Conservation (phyloP, 1,284 basidiomycete genomes). For the Ganoderma leucocontextum region DNA sequence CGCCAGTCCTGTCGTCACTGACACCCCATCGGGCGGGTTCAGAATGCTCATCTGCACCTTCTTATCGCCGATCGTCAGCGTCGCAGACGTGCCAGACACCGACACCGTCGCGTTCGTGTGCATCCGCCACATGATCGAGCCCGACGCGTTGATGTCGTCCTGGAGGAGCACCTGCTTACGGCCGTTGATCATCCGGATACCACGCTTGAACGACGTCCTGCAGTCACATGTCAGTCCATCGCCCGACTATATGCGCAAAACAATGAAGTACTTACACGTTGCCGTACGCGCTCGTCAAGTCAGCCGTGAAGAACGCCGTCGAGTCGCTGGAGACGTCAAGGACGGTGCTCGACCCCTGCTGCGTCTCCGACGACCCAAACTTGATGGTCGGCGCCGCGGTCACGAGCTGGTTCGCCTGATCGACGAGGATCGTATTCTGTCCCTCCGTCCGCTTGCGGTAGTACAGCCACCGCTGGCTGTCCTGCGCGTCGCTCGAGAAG, state of each 20-base stretch:
- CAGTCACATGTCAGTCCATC: conserved; percentile 4
- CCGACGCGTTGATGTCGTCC: conserved; percentile 78
- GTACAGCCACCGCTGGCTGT: conserved; percentile 83
- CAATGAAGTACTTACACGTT: conserved; percentile 62
- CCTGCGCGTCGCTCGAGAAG: conserved; percentile 76
- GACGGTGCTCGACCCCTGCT: conserved; percentile 85
- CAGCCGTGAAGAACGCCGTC: conserved; percentile 85
- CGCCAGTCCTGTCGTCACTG: conserved; percentile 57
- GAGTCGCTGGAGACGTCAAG: conserved; percentile 69
- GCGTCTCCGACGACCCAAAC: conserved; percentile 68
- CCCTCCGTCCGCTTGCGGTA: conserved; percentile 98
- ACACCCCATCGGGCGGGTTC: conserved; percentile 66
- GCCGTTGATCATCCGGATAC: conserved; percentile 87
- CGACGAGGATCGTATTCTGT: conserved; percentile 93
- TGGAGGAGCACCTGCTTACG: conserved; percentile 93
- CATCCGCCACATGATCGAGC: conserved; percentile 87
- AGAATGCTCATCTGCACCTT: conserved; percentile 60
- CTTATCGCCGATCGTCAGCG: conserved; percentile 68
- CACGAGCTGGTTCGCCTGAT: conserved; percentile 84
- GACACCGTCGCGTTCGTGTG: conserved; percentile 88
- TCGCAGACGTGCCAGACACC: conserved; percentile 65
- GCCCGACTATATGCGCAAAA: conserved; percentile 8
- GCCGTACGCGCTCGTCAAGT: conserved; percentile 86
- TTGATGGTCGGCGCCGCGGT: conserved; percentile 69
- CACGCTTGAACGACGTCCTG: conserved; percentile 80